phyloP scores from a whole-genome alignment of 176 grass and related monocot genomes.

The Raddia guianensis region DNA sequence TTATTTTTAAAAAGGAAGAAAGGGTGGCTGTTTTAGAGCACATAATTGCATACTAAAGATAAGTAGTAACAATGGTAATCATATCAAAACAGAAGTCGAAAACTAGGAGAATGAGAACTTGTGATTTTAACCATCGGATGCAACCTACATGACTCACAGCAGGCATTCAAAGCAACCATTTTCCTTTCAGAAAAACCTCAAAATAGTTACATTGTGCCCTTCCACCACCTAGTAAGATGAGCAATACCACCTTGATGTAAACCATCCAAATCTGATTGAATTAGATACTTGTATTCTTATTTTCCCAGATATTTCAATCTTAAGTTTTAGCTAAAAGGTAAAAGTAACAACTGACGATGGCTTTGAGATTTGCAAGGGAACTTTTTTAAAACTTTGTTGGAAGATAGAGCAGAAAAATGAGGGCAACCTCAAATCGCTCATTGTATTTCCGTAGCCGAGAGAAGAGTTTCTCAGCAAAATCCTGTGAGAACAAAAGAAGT shows the following conservation, averaged over 20 bases:
- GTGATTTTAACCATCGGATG: neutral
- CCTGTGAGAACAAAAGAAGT: conserved; percentile 46
- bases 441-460: conserved; percentile 89
- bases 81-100: conserved; percentile 17
- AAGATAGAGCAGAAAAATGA: conserved; percentile 5
- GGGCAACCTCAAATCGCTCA: conserved; percentile 88
- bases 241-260: neutral
- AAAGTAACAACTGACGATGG: conserved; percentile 1
- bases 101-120: conserved; percentile 1
- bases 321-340: conserved; percentile 20
- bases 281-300: conserved; percentile 9
- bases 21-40: neutral
- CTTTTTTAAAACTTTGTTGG: neutral
- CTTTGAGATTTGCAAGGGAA: neutral
- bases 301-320: neutral
- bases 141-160: neutral
- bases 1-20: neutral
- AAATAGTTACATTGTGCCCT: neutral
- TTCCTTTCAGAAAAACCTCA: neutral
- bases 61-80: neutral
- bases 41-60: conserved; percentile 8
- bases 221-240: conserved; percentile 11
- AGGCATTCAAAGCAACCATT: neutral
- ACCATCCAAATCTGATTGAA: neutral
- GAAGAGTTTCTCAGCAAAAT: conserved; percentile 92